These are phyloP conservation scores for Solanum microdontum DNA, from an alignment of 257 asterid species.

Conservation along the genomic window DNA sequence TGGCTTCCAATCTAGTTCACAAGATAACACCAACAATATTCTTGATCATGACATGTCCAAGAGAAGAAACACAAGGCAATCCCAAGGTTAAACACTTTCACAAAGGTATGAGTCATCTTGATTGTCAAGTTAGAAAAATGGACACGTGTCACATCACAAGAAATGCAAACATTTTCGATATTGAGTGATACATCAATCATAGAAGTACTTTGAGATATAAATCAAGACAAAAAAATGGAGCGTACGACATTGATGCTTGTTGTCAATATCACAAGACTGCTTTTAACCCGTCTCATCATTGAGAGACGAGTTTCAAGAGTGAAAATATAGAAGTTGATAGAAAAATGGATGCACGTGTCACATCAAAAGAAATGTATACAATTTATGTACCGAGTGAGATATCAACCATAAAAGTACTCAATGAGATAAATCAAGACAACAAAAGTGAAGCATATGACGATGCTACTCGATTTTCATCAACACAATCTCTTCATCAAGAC, in stretches of 20 bases:
- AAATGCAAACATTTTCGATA: background rate
- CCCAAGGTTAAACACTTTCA: background rate
- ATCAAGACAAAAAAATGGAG: background rate
- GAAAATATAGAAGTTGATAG: background rate
- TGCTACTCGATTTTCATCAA: background rate
- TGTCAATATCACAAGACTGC: background rate
- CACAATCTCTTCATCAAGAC: background rate
- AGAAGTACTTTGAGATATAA: background rate
- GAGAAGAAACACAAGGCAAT: background rate
- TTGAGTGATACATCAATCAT: background rate
- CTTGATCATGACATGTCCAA: background rate
- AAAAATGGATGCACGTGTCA: background rate
- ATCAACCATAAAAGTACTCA: background rate
- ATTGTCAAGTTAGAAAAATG: background rate
- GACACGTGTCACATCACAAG: background rate
- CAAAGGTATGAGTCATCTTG: background rate
- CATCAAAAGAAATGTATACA: background rate
- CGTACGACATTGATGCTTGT: background rate
- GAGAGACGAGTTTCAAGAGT: background rate
- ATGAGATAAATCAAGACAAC: background rate
- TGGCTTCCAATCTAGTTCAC: constrained; percentile 16
- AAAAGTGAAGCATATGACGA: background rate
- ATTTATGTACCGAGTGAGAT: background rate
- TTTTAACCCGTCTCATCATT: background rate
- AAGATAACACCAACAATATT: background rate